These are phyloP conservation scores for Nicotiana tabacum DNA, from an alignment of 257 asterid genomes.

Conservation along the genomic window DNA sequence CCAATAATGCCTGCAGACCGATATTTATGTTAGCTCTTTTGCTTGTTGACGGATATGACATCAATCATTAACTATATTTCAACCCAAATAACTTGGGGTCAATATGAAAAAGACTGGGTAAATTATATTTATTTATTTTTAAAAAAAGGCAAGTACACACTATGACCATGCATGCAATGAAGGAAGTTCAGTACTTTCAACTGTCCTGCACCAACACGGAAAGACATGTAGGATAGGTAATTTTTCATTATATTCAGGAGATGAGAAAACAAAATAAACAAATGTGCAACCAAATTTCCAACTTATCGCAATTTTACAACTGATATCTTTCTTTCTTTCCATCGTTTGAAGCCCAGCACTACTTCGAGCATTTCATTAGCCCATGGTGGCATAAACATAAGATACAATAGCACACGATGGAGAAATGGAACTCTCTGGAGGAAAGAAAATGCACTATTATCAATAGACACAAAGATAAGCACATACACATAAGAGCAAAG, in stretches of 20 bases:
- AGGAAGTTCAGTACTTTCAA: neutral
- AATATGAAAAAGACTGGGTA: neutral
- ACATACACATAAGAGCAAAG: neutral
- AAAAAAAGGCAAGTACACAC: neutral
- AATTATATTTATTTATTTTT: neutral
- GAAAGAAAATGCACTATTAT: neutral
- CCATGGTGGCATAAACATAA: neutral
- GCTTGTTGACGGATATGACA: neutral
- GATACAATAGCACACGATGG: neutral
- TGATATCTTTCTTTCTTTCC: neutral
- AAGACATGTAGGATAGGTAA: neutral
- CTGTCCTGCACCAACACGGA: neutral
- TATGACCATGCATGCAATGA: neutral
- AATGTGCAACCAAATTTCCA: neutral
- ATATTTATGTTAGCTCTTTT: slow-evolving; percentile 24
- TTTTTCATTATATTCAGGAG: neutral
- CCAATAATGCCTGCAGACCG: slow-evolving; percentile 47
- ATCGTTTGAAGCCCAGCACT: neutral
- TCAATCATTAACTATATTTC: neutral
- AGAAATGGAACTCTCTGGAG: neutral
- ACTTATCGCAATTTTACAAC: neutral
- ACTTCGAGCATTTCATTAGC: neutral
- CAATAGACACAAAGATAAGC: neutral
- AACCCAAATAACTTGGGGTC: neutral
- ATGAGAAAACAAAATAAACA: neutral